Evolutionary conservation across 2,329 filamentous ascomycete species (phyloP).

Genomic region (Zarea fungicola): DNA sequence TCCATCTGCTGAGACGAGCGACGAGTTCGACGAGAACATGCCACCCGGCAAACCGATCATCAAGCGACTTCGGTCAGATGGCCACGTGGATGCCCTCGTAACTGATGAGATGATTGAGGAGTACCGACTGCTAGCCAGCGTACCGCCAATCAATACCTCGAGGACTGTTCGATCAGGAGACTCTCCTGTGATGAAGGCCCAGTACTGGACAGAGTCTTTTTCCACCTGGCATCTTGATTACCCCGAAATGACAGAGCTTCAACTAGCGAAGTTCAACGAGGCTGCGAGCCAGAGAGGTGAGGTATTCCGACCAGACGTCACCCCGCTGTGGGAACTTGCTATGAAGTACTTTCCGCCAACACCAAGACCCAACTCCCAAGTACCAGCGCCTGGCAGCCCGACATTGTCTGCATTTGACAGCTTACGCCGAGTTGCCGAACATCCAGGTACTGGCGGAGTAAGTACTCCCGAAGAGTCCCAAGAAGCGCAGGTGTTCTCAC

Average conservation of each 20-base stretch:
- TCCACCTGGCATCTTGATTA: conserved; percentile 57
- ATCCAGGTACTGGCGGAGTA: background rate
- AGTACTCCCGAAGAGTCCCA: conserved; percentile 11
- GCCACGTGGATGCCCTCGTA: conserved; percentile 29
- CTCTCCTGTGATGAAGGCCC: conserved; percentile 48
- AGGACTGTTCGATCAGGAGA: conserved; percentile 54
- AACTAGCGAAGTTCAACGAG: conserved; percentile 50
- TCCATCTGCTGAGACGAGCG: conserved; percentile 42
- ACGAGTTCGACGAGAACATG: conserved; percentile 41
- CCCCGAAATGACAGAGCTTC: conserved; percentile 58
- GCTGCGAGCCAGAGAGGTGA: conserved; percentile 47
- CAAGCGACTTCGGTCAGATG: conserved; percentile 52
- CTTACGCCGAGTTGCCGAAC: conserved; percentile 16
- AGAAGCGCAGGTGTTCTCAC: conserved; percentile 20
- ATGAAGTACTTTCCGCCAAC: conserved; percentile 54
- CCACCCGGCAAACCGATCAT: conserved; percentile 41
- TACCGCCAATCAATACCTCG: conserved; percentile 45
- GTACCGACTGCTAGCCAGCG: conserved; percentile 39
- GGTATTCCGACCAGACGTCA: conserved; percentile 47
- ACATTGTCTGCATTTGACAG: conserved; percentile 12
- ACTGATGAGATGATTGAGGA: conserved; percentile 36
- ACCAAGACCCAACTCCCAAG: conserved; percentile 16
- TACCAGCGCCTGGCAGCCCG: conserved; percentile 5
- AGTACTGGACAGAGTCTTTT: conserved; percentile 53
- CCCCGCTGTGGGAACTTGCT: conserved; percentile 50